These are phyloP conservation scores for Fusarium oligoseptatum DNA, from an alignment of 2,329 filamentous ascomycete species.

Conservation along the genomic window DNA sequence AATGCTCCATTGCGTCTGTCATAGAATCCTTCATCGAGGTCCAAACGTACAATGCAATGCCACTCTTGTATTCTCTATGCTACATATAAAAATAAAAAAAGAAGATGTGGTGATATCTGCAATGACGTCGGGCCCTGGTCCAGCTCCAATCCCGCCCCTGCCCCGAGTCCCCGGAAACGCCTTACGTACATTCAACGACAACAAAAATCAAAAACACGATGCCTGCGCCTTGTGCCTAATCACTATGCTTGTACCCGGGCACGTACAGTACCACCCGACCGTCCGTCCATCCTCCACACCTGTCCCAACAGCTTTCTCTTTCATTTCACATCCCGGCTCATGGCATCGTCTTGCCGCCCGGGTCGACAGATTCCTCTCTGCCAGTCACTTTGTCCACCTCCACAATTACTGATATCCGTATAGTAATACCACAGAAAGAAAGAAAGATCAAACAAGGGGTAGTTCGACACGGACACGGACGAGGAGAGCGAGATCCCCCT, in stretches of 20 bases:
- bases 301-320: slow-evolving; percentile 17
- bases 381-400: slow-evolving; percentile 1
- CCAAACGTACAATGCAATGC: slow-evolving; percentile 14
- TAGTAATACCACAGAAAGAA: slow-evolving; percentile 6
- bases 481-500: not conserved
- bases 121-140: slow-evolving; percentile 31
- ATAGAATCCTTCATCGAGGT: not conserved
- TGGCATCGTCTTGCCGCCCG: slow-evolving; percentile 19
- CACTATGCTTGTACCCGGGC: slow-evolving; percentile 24
- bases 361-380: slow-evolving; percentile 2
- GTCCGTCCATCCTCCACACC: not conserved
- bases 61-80: slow-evolving; percentile 27
- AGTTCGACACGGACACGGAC: not conserved
- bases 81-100: slow-evolving; percentile 16
- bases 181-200: slow-evolving; percentile 45
- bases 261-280: slow-evolving; percentile 4
- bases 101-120: slow-evolving; percentile 33
- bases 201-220: slow-evolving; percentile 30
- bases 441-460: slow-evolving; percentile 11
- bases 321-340: slow-evolving; percentile 24
- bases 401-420: slow-evolving; percentile 8
- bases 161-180: slow-evolving; percentile 39
- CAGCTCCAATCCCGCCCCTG: slow-evolving; percentile 18
- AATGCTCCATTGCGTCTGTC: not conserved
- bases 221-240: slow-evolving; percentile 24